phyloP scores from a whole-genome alignment of 2,329 filamentous ascomycete genomes.

The Chaetomiaceae sp. region DNA sequence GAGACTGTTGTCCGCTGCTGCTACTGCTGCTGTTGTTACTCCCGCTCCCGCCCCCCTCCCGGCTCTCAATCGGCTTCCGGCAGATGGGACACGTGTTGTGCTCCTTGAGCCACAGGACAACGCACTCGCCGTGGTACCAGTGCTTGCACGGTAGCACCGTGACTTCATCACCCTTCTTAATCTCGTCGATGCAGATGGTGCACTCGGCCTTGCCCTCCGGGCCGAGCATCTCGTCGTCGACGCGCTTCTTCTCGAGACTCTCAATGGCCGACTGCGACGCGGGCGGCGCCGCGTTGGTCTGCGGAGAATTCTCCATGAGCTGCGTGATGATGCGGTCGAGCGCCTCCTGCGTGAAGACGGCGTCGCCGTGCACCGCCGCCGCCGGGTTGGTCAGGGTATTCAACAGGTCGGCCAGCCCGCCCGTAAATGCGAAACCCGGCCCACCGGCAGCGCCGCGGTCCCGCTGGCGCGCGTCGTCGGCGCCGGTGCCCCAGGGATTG shows the following conservation, averaged over 20 bases:
- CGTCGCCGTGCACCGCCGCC: constrained; percentile 64
- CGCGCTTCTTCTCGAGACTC: constrained; percentile 64
- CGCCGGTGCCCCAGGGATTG: constrained; percentile 24
- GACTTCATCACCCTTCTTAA: constrained; percentile 68
- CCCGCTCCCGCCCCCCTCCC: constrained; percentile 24
- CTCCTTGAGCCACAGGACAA: constrained; percentile 77
- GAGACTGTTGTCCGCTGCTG: constrained; percentile 6
- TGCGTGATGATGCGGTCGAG: constrained; percentile 83
- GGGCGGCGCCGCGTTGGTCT: constrained; percentile 74
- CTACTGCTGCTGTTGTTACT: constrained; percentile 10
- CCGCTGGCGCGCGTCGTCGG: constrained; percentile 19
- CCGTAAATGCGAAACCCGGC: constrained; percentile 31
- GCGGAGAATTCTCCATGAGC: constrained; percentile 78
- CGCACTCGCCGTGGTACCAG: constrained; percentile 86
- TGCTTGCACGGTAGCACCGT: constrained; percentile 81
- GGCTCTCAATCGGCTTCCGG: constrained; percentile 51
- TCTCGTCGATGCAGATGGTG: constrained; percentile 89
- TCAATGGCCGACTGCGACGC: constrained; percentile 72
- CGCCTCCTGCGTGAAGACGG: constrained; percentile 85
- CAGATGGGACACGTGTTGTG: constrained; percentile 92
- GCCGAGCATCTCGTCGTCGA: constrained; percentile 66
- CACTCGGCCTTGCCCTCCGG: constrained; percentile 71
- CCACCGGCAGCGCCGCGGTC: constrained; percentile 21
- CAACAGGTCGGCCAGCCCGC: constrained; percentile 50
- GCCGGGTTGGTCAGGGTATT: constrained; percentile 48